Evolutionary conservation across 108 stramenopile genomes (phyloP).

Genomic region (Stephanodiscus minutulus): DNA sequence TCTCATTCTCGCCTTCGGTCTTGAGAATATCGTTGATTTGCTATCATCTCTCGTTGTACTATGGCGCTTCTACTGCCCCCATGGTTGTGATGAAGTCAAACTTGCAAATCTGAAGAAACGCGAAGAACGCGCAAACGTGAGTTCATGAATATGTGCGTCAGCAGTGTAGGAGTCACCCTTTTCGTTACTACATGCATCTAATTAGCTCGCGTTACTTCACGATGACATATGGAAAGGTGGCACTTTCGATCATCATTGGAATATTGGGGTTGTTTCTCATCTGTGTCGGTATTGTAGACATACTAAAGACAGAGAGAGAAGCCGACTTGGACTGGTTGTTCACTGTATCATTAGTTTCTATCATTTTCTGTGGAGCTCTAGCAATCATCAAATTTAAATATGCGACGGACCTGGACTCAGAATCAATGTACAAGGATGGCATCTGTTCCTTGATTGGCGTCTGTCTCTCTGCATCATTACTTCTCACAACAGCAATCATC

Average conservation of each 20-base stretch:
- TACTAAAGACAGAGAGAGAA: conserved; percentile 39
- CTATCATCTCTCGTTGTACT: conserved; percentile 64
- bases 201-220: background rate
- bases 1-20: conserved; percentile 71
- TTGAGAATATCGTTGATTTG: conserved; percentile 83
- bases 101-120: conserved; percentile 58
- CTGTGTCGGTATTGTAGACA: conserved; percentile 51
- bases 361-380: conserved; percentile 67
- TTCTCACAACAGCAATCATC: conserved; percentile 68
- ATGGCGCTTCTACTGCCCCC: conserved; percentile 77
- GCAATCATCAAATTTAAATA: conserved; percentile 75
- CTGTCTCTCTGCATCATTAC: conserved; percentile 59
- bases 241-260: conserved; percentile 69
- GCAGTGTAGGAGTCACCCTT: background rate
- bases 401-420: conserved; percentile 51
- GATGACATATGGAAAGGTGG: conserved; percentile 10
- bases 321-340: conserved; percentile 42
- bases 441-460: conserved; percentile 80
- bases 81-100: conserved; percentile 43
- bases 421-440: conserved; percentile 74
- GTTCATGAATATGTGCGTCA: background rate
- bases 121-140: conserved; percentile 68
- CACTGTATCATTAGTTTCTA: conserved; percentile 49
- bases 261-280: conserved; percentile 65
- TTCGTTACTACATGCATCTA: background rate